Evolutionary conservation across 2,329 filamentous ascomycete species (phyloP), one percentile per base, ranked within the genome.

Genomic region (Exutisphaerella laricina): DNA sequence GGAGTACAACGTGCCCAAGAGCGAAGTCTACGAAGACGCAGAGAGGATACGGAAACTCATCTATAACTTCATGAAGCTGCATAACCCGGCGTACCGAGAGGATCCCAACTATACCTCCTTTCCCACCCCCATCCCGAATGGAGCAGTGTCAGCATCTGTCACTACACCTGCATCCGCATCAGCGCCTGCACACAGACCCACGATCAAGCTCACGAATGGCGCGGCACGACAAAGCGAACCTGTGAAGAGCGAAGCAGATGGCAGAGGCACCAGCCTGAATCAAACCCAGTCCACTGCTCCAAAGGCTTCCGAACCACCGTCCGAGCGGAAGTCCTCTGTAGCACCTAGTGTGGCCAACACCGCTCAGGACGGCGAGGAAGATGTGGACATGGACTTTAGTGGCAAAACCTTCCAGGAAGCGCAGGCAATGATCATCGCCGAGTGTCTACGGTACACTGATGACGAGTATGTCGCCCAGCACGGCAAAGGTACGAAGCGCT

Each of bases 21-120:
- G 85, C 0, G 69, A 79, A 44, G 74, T 84, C 26, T 90, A 84
- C 60, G 83, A 88, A 31, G 88, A 95, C 68, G 87, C 88, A 6
- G 88, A 95, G 65, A 80, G 87, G 36, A 78, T 95, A 33, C 78
- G 88, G 34, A 95, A 94, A 67, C 82, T 87, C 3, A 74, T 90
- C 29, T 89, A 85, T 62, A 90, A 89, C 58, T 88, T 81, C 63
- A 94, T 94, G 88, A 83, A 82, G 43, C 85, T 85, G 63, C 77
- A 83, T 55, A 94, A 95, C 57, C 88, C 88, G 10, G 86, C 85
- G 12, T 94, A 94, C 64, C 78, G 79, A 49, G 67, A 76, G 52
- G 68, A 78, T 51, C 71, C 73, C 12, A 72, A 75, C 34, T 92
- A 94, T 58, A 74, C 78, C 47, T 83, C 85, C 4, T 73, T 84